Base-by-base conservation (phyloP, 202 grass and related monocot genomes). In the Panicum virgatum region DNA sequence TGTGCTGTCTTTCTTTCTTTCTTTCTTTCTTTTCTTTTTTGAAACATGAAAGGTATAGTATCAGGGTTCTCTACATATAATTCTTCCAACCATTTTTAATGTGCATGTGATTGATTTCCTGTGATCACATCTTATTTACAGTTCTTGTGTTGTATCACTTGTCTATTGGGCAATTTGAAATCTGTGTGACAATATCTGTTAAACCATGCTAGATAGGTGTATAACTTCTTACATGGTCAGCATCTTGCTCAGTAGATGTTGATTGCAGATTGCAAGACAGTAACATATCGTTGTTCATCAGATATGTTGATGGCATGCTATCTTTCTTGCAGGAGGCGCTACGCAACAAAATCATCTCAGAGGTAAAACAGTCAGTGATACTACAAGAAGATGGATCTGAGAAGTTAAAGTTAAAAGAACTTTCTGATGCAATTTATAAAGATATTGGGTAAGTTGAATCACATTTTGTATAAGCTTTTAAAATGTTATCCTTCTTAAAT, bases 391-490 rank as follows among this genome's bases (percentile, higher is more conserved):
- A 96, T 27, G 85, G 72, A 46, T 96, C 87, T 73, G 92, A 93
- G 66, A 88, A 85, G 75, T 62, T 93, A 56, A 96, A 98, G 84
- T 32, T 98, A 62, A 90, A 94, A 78, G 89, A 98, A 36, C 91
- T 98, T 86, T 98, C 90, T 53, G 92, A 96, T 93, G 90, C 87
- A 32, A 78, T 98, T 74, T 98, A 82, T 88, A 87, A 96, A 85
- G 89, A 98, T 75, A 76, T 98, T 63, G 96, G 93, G 93, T 96
- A 88, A 85, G 54, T 54, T 52, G 25, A 43, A 7, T 19, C 58
- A 43, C 72, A 73, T 52, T 56, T 42, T 69, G 9, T 58, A 57
- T 57, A 54, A 32, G 23, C 27, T 69, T 66, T 81, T 26, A 88
- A 69, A 29, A 79, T 82, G 26, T 72, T n/a, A 38, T 11, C 3